Base-by-base conservation (phyloP, 805 yeast species). In the Candida coleopterorum region DNA sequence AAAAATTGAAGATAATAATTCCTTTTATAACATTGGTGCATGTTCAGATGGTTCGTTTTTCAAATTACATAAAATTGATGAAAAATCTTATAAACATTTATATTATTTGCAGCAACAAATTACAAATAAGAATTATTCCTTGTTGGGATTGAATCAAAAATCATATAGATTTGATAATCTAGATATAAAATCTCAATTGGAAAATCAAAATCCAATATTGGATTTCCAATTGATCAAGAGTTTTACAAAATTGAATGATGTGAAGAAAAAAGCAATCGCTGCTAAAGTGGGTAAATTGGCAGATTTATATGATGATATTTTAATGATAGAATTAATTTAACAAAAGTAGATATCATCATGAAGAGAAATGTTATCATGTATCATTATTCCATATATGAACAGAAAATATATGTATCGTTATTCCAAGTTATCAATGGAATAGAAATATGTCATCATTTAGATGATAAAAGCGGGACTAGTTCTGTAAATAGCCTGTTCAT, bases 61-160 rank as follows among this genome's bases (percentile, higher is more conserved):
- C 49, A 73, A 76, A 34, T 75, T 93, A 6, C 65, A 75, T 15
- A 97, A 97, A 0, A 63, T 88, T 9, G 64, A 73, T 27, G 97
- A 93, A 53, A 61, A 76, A 3, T 70, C 77, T 9, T 93, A 87
- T 59, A 73, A 96, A 56, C 69, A 94, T 40, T 68, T 93, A 52
- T 85, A 84, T 51, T 80, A 87, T 24, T 64, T 90, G 15, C 97
- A 89, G 53, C 95, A 88, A 57, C 96, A 88, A 49, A 62, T 93
- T 34, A 72, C 74, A 25, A 96, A 89, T 38, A 84, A 84, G 46
- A 85, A 83, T 39, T 68, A 67, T 25, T 88, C 83, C 44, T 59
- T 64, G 39, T 80, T 84, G 34, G 96, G 97, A 0, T 62, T 93
- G 45, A 93, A 90, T 53, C 95, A 96, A 3, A 70, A 74, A 43